Evolutionary conservation across 2,329 filamentous ascomycete genomes (phyloP), one percentile per base, ranked within the genome.

Genomic region (Cladosporium sp.): DNA sequence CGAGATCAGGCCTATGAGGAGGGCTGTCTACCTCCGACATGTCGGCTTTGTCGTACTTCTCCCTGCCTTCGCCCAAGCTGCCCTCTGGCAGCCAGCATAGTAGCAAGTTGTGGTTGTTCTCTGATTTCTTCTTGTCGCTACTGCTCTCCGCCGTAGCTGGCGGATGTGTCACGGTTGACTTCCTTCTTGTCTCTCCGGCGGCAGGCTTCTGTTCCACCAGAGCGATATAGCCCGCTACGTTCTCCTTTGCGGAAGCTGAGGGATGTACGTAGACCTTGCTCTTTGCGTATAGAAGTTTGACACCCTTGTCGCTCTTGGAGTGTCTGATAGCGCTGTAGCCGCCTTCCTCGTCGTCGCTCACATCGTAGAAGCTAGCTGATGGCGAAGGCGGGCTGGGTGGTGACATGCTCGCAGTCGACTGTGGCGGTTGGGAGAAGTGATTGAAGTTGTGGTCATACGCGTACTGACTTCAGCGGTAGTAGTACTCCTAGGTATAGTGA

Each of bases 191-290:
- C 28, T 66, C 64, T 55, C 58, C 71, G 58, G 69, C 76, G 36
- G 81, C 77, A 0, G 84, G 84, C 77, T 96, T 97, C 77, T 99
- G 94, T 78, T 99, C 92, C 15, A 99, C 84, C 2, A 99, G 85
- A 21, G 95, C 94, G 72, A 99, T 89, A 77, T 95, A 99, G 55
- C 95, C 95, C 4, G 92, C 84, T 65, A 99, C 96, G 72, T 99
- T 99, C 82, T 99, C 95, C 81, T 93, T 97, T 65, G 93, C 87
- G 0, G 92, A 96, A 0, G 94, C 91, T 0, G 93, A 93, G 1
- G 95, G 95, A 78, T 99, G 95, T 52, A 99, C 90, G 77, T 98
- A 99, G 77, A 99, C 95, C 85, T 98, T 99, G 89, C 93, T 97
- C 82, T 99, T 99, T 24, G 93, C 94, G 74, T 91, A 97, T 15